Conservation (phyloP, 164 flowering plant species). For the Amborella trichopoda region DNA sequence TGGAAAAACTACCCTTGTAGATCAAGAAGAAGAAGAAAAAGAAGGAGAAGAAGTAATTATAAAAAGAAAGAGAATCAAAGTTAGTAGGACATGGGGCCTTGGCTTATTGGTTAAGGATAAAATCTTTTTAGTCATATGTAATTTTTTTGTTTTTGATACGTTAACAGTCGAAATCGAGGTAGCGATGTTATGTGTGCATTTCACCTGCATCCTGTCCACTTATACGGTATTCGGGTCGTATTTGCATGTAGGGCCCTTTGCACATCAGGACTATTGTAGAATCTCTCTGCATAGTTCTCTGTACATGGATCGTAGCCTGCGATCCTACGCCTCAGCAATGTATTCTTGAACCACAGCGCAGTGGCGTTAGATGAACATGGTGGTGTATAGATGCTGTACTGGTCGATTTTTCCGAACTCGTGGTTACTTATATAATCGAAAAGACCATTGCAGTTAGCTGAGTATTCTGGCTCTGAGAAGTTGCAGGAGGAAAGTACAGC, state of each 20-base stretch:
- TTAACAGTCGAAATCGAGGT: too few relatives aligned
- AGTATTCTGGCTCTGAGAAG: slow-evolving; percentile 17
- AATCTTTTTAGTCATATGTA: too few relatives aligned
- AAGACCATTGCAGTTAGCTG: slow-evolving; percentile 28
- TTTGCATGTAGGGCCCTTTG: slow-evolving; percentile 85
- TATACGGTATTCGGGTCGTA: slow-evolving; percentile 47
- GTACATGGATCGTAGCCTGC: slow-evolving; percentile 82
- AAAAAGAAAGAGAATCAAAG: too few relatives aligned
- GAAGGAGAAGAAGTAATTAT: too few relatives aligned
- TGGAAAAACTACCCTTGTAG: too few relatives aligned
- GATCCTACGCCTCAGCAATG: slow-evolving; percentile 29
- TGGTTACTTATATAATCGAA: slow-evolving; percentile 40
- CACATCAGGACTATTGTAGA: slow-evolving; percentile 65
- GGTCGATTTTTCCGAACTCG: slow-evolving; percentile 81
- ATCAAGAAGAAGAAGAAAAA: too few relatives aligned
- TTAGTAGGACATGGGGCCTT: too few relatives aligned
- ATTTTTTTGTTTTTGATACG: too few relatives aligned
- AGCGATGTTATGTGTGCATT: too few relatives aligned
- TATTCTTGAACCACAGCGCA: slow-evolving; percentile 31
- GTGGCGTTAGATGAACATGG: slow-evolving; percentile 20
- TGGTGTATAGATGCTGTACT: slow-evolving; percentile 75
- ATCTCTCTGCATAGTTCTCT: slow-evolving; percentile 67
- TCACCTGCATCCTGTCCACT: slow-evolving; percentile 93
- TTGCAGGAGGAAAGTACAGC: slow-evolving; percentile 44
- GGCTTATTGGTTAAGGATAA: too few relatives aligned